These are phyloP conservation scores for Parachaetomium inaequale DNA, from an alignment of 495 filamentous ascomycete genomes.

Conservation along the genomic window DNA sequence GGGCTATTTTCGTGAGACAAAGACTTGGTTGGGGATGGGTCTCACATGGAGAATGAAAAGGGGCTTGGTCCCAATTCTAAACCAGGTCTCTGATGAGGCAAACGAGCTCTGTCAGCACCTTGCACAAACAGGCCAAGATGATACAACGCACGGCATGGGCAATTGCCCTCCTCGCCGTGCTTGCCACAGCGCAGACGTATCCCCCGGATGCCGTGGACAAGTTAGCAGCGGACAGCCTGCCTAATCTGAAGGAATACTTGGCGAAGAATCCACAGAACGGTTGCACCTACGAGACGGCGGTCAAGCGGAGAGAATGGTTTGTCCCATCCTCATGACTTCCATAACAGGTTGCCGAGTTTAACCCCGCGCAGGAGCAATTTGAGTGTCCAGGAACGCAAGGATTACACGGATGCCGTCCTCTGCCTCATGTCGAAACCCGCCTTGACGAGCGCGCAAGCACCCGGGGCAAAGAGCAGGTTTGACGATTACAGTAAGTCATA, in stretches of 20 bases:
- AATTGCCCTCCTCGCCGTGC: constrained; percentile 1
- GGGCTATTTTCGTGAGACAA: background rate
- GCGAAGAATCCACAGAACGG: constrained; percentile 26
- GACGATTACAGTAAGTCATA: constrained; percentile 55
- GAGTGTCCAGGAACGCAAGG: constrained; percentile 43
- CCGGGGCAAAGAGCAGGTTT: constrained; percentile 42
- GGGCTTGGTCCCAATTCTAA: background rate
- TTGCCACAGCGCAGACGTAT: constrained; percentile 8
- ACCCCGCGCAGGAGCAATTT: constrained; percentile 46
- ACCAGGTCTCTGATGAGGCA: too few relatives aligned
- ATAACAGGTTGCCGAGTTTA: background rate
- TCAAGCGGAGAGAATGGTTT: constrained; percentile 26
- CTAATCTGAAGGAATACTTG: constrained; percentile 25
- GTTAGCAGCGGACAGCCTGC: constrained; percentile 14
- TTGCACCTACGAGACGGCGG: constrained; percentile 26
- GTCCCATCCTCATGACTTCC: background rate
- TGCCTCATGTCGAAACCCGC: constrained; percentile 57
- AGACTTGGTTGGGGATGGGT: background rate
- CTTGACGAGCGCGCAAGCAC: constrained; percentile 31
- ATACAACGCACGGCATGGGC: background rate
- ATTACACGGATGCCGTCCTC: constrained; percentile 60
- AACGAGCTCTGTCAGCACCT: background rate
- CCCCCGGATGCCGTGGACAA: constrained; percentile 23
- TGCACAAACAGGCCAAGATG: background rate
- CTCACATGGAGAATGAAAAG: background rate